Evolutionary conservation across 805 yeast species (phyloP), one percentile per base, ranked within the genome.

Genomic region (Blastobotrys robertii): DNA sequence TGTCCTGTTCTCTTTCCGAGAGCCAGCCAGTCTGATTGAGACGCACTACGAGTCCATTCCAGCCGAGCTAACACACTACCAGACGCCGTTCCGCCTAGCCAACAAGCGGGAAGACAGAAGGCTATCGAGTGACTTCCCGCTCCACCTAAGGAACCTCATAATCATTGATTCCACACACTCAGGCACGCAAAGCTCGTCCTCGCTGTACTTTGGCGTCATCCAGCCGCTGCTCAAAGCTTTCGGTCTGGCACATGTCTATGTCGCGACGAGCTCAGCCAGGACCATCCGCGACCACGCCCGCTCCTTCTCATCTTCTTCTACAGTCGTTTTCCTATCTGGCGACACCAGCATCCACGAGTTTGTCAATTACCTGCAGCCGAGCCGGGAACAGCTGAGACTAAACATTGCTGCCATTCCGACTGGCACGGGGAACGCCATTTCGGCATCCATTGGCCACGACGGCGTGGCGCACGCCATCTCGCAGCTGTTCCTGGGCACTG

Each of bases 361-460:
- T 40, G 52, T 85, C 43, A 87, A 87, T 56, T 66, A 60, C 13
- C 57, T 72, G 22, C 55, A 48, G 9, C 50, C 53, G 2, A 30
- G 42, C 4, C 15, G 4, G 16, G 39, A 42, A 8, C 11, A 41
- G n/a, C 42, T 51, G 41, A 39, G 54, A 2, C 45, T 65, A 4
- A 49, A 45, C 8, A 45, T 67, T 12, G 50, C 48, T 1, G 52
- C 65, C 22, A 58, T 88, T 11, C 94, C 96, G 0, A 68, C 78
- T 46, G 97, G 97, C 1, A 81, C 94, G 1, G 97, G 95, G 0
- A 88, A 88, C 58, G 87, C 94, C 1, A 66, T 85, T 46, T 74
- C 84, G 1, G 70, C 73, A 16, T 80, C 95, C 0, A 50, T 79
- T 2, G 77, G 76, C 50, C 39, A 51, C 50, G 2, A 29, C 8